These are phyloP conservation scores for Exophiala calicioides DNA, from an alignment of 2,329 filamentous ascomycete species.

Conservation along the genomic window DNA sequence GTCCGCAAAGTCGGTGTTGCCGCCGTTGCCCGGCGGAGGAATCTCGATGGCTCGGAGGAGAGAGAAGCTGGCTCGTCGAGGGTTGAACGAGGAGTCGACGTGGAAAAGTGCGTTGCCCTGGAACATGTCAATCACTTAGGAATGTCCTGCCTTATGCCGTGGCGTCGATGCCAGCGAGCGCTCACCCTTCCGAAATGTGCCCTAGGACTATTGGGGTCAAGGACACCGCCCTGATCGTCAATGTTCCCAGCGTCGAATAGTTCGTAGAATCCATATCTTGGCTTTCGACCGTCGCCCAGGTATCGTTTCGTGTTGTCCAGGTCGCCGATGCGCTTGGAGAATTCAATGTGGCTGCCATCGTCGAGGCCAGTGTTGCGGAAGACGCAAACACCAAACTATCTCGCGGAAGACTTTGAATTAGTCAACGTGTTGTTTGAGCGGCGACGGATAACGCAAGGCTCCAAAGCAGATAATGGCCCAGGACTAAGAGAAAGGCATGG, in stretches of 20 bases:
- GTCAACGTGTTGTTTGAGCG: too few relatives aligned
- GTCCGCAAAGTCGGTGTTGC: slow-evolving; percentile 57
- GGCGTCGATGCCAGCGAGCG: too few relatives aligned
- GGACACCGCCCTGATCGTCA: slow-evolving; percentile 47
- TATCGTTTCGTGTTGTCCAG: slow-evolving; percentile 58
- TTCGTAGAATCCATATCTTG: slow-evolving; percentile 51
- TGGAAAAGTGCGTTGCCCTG: slow-evolving; percentile 57
- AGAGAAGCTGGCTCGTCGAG: slow-evolving; percentile 55
- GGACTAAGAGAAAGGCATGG: background rate
- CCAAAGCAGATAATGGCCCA: background rate
- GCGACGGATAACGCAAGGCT: too few relatives aligned
- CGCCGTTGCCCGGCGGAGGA: slow-evolving; percentile 51
- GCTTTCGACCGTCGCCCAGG: slow-evolving; percentile 47
- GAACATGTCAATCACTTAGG: too few relatives aligned
- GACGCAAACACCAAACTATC: slow-evolving; percentile 55
- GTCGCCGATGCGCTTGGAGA: slow-evolving; percentile 56
- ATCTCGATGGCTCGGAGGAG: slow-evolving; percentile 54
- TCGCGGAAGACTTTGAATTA: background rate
- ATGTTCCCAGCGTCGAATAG: slow-evolving; percentile 62
- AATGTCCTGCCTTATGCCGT: too few relatives aligned
- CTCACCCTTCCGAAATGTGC: slow-evolving; percentile 41
- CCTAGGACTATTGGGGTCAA: slow-evolving; percentile 38
- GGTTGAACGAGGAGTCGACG: slow-evolving; percentile 59
- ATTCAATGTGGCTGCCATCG: slow-evolving; percentile 54
- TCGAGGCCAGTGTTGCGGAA: slow-evolving; percentile 55